Conservation (phyloP, 2,329 filamentous ascomycete species). For the Moelleriella libera region DNA sequence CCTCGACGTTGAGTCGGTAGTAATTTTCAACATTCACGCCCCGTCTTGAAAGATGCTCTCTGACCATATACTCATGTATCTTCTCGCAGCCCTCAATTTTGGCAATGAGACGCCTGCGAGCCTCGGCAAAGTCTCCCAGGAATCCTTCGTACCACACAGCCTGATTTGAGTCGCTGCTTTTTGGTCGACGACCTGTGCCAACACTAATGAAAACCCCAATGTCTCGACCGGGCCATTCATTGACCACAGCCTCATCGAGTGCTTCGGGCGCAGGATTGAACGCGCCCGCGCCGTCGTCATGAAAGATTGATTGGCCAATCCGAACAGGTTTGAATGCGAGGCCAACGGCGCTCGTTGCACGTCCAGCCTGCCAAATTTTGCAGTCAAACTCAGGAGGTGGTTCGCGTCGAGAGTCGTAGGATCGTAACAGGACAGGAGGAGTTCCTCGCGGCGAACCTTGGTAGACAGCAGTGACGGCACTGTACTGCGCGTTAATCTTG, state of each 20-base stretch:
- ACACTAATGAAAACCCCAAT: constrained; percentile 86
- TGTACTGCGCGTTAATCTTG: constrained; percentile 20
- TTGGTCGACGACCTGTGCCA: constrained; percentile 77
- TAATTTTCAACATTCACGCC: constrained; percentile 82
- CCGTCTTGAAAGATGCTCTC: constrained; percentile 61
- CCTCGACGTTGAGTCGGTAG: constrained; percentile 90
- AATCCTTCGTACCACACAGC: constrained; percentile 92
- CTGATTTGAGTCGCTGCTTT: constrained; percentile 49
- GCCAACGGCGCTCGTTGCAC: constrained; percentile 83
- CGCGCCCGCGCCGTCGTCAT: constrained; percentile 81
- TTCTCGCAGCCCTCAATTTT: constrained; percentile 95
- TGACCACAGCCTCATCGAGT: constrained; percentile 78
- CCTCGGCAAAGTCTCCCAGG: constrained; percentile 84
- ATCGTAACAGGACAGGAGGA: constrained; percentile 64
- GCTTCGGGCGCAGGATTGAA: constrained; percentile 82
- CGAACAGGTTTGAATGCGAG: constrained; percentile 93
- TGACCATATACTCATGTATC: constrained; percentile 76
- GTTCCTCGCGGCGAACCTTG: constrained; percentile 61
- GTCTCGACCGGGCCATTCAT: constrained; percentile 91
- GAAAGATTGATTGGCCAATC: constrained; percentile 84
- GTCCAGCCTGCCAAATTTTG: constrained; percentile 92
- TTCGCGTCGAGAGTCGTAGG: constrained; percentile 90
- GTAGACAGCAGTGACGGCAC: constrained; percentile 81
- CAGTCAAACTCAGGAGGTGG: constrained; percentile 84
- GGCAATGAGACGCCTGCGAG: constrained; percentile 64